Evolutionary conservation across 108 stramenopile species (phyloP).

Genomic region (Cyclotella sp.): DNA sequence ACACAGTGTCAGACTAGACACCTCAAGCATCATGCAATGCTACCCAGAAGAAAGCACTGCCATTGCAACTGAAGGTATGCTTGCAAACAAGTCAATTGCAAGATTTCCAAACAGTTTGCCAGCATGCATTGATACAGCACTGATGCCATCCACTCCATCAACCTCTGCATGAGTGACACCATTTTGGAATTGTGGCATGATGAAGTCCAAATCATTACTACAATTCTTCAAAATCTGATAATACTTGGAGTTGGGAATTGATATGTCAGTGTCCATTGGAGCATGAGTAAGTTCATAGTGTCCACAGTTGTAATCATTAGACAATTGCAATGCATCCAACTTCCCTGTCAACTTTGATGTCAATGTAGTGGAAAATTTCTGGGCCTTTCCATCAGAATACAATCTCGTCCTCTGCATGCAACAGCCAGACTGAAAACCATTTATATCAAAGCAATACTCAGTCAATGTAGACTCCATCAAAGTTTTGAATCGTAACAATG

Average conservation of each 20-base stretch:
- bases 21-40: conserved; percentile 49
- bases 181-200: conserved; percentile 70
- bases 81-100: conserved; percentile 51
- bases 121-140: conserved; percentile 20
- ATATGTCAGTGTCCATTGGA: conserved; percentile 60
- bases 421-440: conserved; percentile 22
- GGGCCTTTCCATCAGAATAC: conserved; percentile 25
- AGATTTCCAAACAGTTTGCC: conserved; percentile 35
- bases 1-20: conserved; percentile 39
- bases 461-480: conserved; percentile 73
- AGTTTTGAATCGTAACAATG: conserved; percentile 51
- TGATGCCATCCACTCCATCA: conserved; percentile 42
- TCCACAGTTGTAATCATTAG: conserved; percentile 44
- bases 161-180: conserved; percentile 40
- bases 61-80: conserved; percentile 55
- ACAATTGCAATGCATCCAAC: conserved; percentile 37
- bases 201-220: conserved; percentile 37
- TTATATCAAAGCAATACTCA: conserved; percentile 67
- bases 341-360: conserved; percentile 47
- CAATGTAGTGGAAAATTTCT: conserved; percentile 22
- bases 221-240: conserved; percentile 47
- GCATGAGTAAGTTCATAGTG: conserved; percentile 56
- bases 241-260: conserved; percentile 37
- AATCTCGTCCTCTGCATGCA: conserved; percentile 17
- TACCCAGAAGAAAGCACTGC: conserved; percentile 69